A percentile compares a stretch with the other conserved stretches of the same genome.
These are phyloP conservation scores for Fomitopsis serialis DNA, from an alignment of 768 basidiomycete species.

Conservation along the genomic window DNA sequence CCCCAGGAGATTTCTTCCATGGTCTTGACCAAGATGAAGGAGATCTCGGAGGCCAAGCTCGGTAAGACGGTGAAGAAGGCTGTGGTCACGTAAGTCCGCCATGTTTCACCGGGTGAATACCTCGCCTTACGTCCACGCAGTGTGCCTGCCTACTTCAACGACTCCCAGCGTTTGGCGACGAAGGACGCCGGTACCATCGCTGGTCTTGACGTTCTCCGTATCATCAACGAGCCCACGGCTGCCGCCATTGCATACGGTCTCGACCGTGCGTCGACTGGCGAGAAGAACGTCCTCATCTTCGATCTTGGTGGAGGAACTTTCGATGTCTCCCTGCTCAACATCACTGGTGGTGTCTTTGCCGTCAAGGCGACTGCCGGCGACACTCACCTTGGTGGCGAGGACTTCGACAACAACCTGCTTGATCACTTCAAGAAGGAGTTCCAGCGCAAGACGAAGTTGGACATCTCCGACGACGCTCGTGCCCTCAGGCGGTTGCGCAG, in stretches of 20 bases:
- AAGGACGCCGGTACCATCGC: slow-evolving; percentile 98
- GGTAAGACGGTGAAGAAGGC: slow-evolving; percentile 98
- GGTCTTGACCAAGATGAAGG: slow-evolving; percentile 99
- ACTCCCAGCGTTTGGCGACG: slow-evolving; percentile 98
- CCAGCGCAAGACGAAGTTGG: slow-evolving; percentile 94
- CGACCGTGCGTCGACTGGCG: slow-evolving; percentile 88
- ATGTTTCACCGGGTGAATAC: background rate
- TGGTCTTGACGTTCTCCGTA: slow-evolving; percentile 98
- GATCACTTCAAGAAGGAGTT: slow-evolving; percentile 99
- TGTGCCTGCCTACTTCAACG: slow-evolving; percentile 99
- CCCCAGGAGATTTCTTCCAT: slow-evolving; percentile 99
- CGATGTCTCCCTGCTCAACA: slow-evolving; percentile 98
- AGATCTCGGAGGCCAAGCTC: slow-evolving; percentile 98
- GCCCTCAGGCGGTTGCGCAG: slow-evolving; percentile 93
- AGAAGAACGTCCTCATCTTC: slow-evolving; percentile 99
- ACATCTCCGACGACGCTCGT: slow-evolving; percentile 96
- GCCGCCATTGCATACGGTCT: slow-evolving; percentile 99
- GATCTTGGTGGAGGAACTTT: slow-evolving; percentile 99
- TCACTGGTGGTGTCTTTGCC: slow-evolving; percentile 96
- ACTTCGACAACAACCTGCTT: slow-evolving; percentile 97
- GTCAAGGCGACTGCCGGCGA: slow-evolving; percentile 99
- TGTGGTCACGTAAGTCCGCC: slow-evolving; percentile 80
- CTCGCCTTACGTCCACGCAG: background rate
- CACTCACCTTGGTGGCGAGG: slow-evolving; percentile 99
- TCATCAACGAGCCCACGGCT: slow-evolving; percentile 99